A percentile compares a stretch with the other conserved stretches of the same genome.
phyloP scores from a whole-genome alignment of 805 yeast genomes.

The Candida berthetii region DNA sequence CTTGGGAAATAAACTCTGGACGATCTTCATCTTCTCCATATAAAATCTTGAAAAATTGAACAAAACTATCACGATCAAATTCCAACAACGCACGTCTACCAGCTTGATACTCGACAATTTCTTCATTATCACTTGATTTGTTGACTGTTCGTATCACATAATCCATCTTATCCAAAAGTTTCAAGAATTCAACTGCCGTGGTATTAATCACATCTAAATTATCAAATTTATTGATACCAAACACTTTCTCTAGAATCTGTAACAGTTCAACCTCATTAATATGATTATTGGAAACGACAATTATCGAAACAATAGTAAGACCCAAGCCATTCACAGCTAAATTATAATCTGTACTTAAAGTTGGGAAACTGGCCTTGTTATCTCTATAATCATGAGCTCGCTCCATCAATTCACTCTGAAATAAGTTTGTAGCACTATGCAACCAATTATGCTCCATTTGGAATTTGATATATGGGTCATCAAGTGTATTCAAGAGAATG shows the following conservation, averaged over 20 bases:
- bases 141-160: constrained; percentile 16
- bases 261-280: constrained; percentile 35
- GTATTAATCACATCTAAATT: constrained; percentile 8
- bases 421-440: constrained; percentile 5
- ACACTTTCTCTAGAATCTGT: constrained; percentile 30
- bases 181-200: constrained; percentile 14
- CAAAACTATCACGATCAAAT: constrained; percentile 18
- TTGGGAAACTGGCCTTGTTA: constrained; percentile 10
- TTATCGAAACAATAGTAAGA: constrained; percentile 13
- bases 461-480: constrained; percentile 9
- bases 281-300: constrained; percentile 19
- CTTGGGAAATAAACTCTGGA: neutral
- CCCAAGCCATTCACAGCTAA: constrained; percentile 15
- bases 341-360: constrained; percentile 9
- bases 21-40: constrained; percentile 5
- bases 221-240: constrained; percentile 13
- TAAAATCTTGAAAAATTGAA: constrained; percentile 14
- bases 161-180: constrained; percentile 17
- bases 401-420: constrained; percentile 16
- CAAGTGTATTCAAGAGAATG: constrained; percentile 9
- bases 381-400: constrained; percentile 18
- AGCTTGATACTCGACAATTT: constrained; percentile 19
- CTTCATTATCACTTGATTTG: constrained; percentile 12
- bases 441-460: constrained; percentile 7
- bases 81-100: constrained; percentile 23